Base-by-base conservation (phyloP, 78 protist species). In the Tieghemostelium lacteum region DNA sequence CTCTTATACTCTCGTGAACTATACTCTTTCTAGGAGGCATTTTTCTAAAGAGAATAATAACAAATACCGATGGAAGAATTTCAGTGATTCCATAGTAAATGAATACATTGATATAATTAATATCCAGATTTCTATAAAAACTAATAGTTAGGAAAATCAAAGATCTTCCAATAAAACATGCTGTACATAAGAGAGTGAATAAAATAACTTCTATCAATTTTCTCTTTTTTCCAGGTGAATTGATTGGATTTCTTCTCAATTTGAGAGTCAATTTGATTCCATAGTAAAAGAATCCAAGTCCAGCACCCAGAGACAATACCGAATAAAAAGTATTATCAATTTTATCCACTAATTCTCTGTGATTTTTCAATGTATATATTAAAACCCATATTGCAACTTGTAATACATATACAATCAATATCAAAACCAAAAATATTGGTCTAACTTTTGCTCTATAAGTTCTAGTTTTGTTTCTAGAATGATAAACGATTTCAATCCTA, bases 401-500 rank as follows among this genome's bases (percentile, higher is more conserved):
- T 24, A 78, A 26, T 7, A 78, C n/a, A 78, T 78, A 78, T 7
- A 78, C 39, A 14, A 78, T 19, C 2, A 39, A 67, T 17, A 71
- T 66, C 24, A 50, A 16, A 19, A 78, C 12, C 20, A 78, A 66
- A 55, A 78, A 78, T 36, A 67, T 52, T 36, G 88, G 88, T 34
- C 62, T 64, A 3, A 78, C 88, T 26, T 26, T 49, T n/a, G 58
- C 57, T 26, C 73, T 34, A 78, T 66, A 78, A 42, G 49, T 17
- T 26, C 40, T 45, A 2, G 63, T 49, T 55, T 78, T 78, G 42
- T 78, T 78, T 67, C 88, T 78, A 28, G 88, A 78, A 55, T 78
- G 88, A 78, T 78, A 78, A 19, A 78, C 88, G 28, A 78, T 66
- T 52, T 78, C 88, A 54, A 78, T 78, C 88, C 86, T 75, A 19